These are phyloP conservation scores for Candida krabiensis DNA, from an alignment of 805 yeast species.

Conservation along the genomic window DNA sequence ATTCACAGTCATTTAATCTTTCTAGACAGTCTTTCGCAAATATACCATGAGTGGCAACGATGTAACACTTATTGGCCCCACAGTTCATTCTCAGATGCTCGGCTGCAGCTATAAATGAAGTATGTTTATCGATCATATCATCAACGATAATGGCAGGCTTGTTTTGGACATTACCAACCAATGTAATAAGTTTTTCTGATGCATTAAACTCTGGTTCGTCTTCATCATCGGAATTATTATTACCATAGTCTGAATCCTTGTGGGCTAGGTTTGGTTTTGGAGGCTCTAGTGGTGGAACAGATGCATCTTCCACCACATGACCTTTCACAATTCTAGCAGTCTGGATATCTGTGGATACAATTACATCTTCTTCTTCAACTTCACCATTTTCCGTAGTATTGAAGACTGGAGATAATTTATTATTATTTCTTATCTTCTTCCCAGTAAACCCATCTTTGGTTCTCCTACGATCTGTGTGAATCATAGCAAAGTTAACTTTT, in stretches of 20 bases:
- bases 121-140: slow-evolving; percentile 96
- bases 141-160: slow-evolving; percentile 93
- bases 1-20: slow-evolving; percentile 70
- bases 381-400: slow-evolving; percentile 44
- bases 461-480: slow-evolving; percentile 96
- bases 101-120: slow-evolving; percentile 94
- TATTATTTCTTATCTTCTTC: slow-evolving; percentile 44
- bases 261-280: slow-evolving; percentile 20
- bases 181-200: slow-evolving; percentile 85
- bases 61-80: slow-evolving; percentile 89
- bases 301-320: slow-evolving; percentile 87
- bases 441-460: slow-evolving; percentile 58
- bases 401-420: slow-evolving; percentile 34
- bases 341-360: slow-evolving; percentile 77
- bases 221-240: slow-evolving; percentile 84
- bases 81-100: slow-evolving; percentile 95
- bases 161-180: slow-evolving; percentile 93
- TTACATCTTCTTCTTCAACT: slow-evolving; percentile 64
- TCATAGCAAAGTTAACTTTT: slow-evolving; percentile 97
- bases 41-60: slow-evolving; percentile 94
- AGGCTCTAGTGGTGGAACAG: slow-evolving; percentile 8
- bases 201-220: slow-evolving; percentile 64
- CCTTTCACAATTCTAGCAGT: slow-evolving; percentile 96
- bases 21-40: slow-evolving; percentile 87
- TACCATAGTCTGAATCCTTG: slow-evolving; percentile 53